These are phyloP conservation scores for Ustilago bromivora DNA, from an alignment of 1,284 basidiomycete species.

Conservation along the genomic window DNA sequence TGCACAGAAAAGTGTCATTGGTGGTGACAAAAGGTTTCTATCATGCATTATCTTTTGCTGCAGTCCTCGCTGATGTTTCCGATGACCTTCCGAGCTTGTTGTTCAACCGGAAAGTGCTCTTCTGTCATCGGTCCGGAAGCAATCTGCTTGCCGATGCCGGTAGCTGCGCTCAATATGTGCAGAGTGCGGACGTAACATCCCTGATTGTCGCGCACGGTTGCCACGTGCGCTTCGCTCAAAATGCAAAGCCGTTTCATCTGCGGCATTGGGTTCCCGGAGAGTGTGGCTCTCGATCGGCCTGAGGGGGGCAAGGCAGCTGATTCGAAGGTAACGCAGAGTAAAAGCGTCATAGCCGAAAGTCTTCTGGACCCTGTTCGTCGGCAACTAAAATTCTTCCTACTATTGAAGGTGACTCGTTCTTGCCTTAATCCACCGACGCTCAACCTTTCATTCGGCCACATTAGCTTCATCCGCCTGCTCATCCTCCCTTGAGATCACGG, in stretches of 20 bases:
- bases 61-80: background rate
- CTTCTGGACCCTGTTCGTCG: slow-evolving; percentile 9
- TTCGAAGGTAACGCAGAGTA: slow-evolving; percentile 4
- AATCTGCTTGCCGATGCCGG: too few species aligned
- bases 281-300: background rate
- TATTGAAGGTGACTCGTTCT: slow-evolving; percentile 19
- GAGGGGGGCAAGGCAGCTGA: background rate
- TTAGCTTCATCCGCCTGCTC: background rate
- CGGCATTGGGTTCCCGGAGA: too few species aligned
- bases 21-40: background rate
- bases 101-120: too few species aligned
- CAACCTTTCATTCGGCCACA: background rate
- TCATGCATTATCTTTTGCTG: background rate
- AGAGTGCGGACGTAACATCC: background rate
- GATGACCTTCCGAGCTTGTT: background rate
- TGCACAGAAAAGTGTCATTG: background rate
- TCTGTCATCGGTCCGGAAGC: too few species aligned
- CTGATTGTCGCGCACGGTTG: background rate
- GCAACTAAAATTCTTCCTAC: background rate
- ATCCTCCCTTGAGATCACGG: background rate
- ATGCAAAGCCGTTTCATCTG: background rate
- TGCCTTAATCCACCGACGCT: background rate
- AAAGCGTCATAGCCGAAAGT: slow-evolving; percentile 29
- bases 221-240: background rate
- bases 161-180: too few species aligned